Evolutionary conservation across 306 rosid species (phyloP).

Genomic region (Vachellia collinsii): DNA sequence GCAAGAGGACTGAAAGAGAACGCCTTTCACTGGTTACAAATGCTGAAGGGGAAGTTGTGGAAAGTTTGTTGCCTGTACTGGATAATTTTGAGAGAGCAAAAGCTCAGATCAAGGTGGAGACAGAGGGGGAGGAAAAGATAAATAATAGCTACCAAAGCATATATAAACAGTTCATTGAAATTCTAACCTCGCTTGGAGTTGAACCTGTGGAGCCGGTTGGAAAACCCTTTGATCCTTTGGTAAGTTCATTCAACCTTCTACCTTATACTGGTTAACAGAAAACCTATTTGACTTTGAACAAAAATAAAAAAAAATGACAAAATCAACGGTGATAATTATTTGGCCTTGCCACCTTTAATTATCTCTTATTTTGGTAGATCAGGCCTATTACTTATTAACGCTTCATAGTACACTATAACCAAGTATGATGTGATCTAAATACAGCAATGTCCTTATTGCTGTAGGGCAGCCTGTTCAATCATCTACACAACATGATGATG

Average conservation of each 20-base stretch:
- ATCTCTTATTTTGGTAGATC: not conserved
- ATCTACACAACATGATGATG: conserved; percentile 1
- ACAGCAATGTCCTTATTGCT: not conserved
- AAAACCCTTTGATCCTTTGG: conserved; percentile 89
- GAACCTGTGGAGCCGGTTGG: conserved; percentile 84
- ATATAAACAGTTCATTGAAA: conserved; percentile 82
- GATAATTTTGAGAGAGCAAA: conserved; percentile 99
- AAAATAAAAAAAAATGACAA: too few species aligned
- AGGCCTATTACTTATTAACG: not conserved
- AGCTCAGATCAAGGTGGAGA: conserved; percentile 84
- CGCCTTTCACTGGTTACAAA: conserved; percentile 79
- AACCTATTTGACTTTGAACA: conserved; percentile 11
- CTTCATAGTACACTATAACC: not conserved
- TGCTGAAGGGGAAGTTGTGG: conserved; percentile 93
- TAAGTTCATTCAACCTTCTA: conserved; percentile 51
- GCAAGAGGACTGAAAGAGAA: conserved; percentile 95
- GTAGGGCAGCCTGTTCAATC: not conserved
- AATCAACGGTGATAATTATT: conserved; percentile 2
- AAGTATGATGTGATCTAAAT: not conserved
- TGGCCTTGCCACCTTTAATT: not conserved
- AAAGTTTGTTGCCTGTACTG: conserved; percentile 73
- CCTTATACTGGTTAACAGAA: not conserved
- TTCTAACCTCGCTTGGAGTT: conserved; percentile 77
- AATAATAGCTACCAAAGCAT: conserved; percentile 92
- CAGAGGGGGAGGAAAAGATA: conserved; percentile 90